Percentiles rank a stretch among this genome's conserved stretches.
Conservation (phyloP, 306 rosid genomes). For the Styphnolobium japonicum region DNA sequence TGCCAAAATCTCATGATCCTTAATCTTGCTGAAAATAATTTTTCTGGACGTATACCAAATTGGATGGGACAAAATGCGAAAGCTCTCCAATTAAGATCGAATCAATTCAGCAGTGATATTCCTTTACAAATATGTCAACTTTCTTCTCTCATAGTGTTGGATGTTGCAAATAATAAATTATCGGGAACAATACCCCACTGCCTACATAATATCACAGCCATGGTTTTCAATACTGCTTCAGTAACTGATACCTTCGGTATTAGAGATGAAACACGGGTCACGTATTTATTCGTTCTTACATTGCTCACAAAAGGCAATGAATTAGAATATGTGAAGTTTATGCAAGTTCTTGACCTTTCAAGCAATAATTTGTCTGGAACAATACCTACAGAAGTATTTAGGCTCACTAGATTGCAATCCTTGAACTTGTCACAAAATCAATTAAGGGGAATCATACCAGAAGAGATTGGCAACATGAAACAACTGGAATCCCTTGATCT, state of each 20-base stretch:
- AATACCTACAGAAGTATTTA: slow-evolving; percentile 14
- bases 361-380: slow-evolving; percentile 20
- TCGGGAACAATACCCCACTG: neutral
- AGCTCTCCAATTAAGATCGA: neutral
- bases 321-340: neutral
- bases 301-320: neutral
- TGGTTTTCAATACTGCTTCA: neutral
- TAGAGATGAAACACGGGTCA: too few species aligned
- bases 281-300: neutral
- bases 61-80: neutral
- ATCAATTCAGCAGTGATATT: neutral
- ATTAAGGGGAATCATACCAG: slow-evolving; percentile 20
- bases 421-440: slow-evolving; percentile 23
- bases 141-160: neutral
- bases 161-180: neutral
- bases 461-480: neutral
- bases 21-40: neutral
- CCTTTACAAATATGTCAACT: too few species aligned
- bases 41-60: neutral
- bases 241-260: neutral
- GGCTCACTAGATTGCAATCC: neutral
- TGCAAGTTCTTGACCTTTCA: neutral
- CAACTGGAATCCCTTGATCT: slow-evolving; percentile 10
- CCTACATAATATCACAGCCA: neutral
- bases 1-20: neutral